phyloP scores from a whole-genome alignment of 2,329 filamentous ascomycete genomes.

The Acarospora socialis region DNA sequence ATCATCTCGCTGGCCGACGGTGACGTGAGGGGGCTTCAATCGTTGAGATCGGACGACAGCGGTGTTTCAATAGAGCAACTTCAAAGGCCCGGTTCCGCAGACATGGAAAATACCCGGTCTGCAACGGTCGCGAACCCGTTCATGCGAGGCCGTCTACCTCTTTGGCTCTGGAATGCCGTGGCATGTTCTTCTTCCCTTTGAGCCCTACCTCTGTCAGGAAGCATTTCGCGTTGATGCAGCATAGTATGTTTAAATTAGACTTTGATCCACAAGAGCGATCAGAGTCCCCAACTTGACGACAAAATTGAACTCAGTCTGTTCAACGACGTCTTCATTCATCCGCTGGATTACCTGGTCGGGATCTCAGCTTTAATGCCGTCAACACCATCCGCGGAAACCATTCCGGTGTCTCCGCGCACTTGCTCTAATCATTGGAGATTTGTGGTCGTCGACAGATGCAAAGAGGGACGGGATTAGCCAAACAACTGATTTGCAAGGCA shows the following conservation, averaged over 20 bases:
- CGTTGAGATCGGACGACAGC: background rate
- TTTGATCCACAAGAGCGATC: background rate
- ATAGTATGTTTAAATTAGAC: background rate
- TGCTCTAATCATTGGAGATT: slow-evolving; percentile 20
- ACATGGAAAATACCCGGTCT: background rate
- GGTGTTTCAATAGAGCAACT: background rate
- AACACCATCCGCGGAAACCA: slow-evolving; percentile 3
- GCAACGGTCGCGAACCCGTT: background rate
- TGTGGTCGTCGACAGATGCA: slow-evolving; percentile 26
- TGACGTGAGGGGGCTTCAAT: slow-evolving; percentile 1
- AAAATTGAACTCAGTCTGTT: slow-evolving; percentile 2
- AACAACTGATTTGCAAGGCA: slow-evolving; percentile 15
- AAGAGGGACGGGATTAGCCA: slow-evolving; percentile 23
- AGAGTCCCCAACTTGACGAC: background rate
- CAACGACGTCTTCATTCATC: background rate
- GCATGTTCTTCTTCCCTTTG: slow-evolving; percentile 3
- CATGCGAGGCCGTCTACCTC: background rate
- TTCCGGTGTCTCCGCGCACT: slow-evolving; percentile 19
- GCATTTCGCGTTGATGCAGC: background rate
- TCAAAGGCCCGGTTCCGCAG: background rate
- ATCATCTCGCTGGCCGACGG: background rate
- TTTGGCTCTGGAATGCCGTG: background rate
- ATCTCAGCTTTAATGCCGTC: slow-evolving; percentile 3
- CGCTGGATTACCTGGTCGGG: slow-evolving; percentile 1
- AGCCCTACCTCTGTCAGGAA: slow-evolving; percentile 2